These are phyloP conservation scores for Verticillium albo-atrum DNA, from an alignment of 2,329 filamentous ascomycete species.

Conservation along the genomic window DNA sequence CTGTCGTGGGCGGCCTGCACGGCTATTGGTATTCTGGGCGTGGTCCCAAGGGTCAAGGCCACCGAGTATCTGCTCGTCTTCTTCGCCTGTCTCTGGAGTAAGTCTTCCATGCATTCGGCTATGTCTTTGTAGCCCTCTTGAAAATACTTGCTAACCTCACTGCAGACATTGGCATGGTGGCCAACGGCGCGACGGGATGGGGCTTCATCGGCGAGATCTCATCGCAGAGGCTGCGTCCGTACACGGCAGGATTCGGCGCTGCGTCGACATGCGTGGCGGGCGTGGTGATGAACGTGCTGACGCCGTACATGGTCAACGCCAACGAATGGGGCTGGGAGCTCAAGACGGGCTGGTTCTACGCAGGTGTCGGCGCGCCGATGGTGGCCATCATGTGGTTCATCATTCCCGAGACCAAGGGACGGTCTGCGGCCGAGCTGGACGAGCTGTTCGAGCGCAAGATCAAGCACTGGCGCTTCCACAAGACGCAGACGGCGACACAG, in stretches of 20 bases:
- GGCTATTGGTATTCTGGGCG: slow-evolving; percentile 14
- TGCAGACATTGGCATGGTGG: slow-evolving; percentile 17
- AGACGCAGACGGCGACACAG: slow-evolving; percentile 9
- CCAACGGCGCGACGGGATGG: slow-evolving; percentile 21
- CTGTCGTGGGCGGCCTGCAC: slow-evolving; percentile 11
- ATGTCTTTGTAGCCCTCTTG: background rate
- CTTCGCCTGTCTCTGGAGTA: slow-evolving; percentile 18
- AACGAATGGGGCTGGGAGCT: slow-evolving; percentile 25
- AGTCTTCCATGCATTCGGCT: slow-evolving; percentile 2
- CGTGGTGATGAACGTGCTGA: slow-evolving; percentile 16
- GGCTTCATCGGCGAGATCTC: slow-evolving; percentile 29
- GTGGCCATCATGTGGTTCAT: slow-evolving; percentile 20
- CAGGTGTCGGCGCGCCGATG: slow-evolving; percentile 19
- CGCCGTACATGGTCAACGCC: slow-evolving; percentile 26
- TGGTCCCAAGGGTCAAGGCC: slow-evolving; percentile 9
- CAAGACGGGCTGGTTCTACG: slow-evolving; percentile 26
- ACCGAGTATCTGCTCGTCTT: slow-evolving; percentile 14
- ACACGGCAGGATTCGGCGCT: slow-evolving; percentile 24
- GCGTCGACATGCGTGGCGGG: slow-evolving; percentile 18
- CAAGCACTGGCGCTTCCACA: slow-evolving; percentile 18
- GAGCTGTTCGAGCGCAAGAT: slow-evolving; percentile 20
- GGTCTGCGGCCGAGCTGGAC: slow-evolving; percentile 18
- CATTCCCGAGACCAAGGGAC: slow-evolving; percentile 11
- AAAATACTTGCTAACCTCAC: background rate
- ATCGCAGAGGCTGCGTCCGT: slow-evolving; percentile 25